Conservation (phyloP, 257 asterid genomes). For the Solanum arcanum region DNA sequence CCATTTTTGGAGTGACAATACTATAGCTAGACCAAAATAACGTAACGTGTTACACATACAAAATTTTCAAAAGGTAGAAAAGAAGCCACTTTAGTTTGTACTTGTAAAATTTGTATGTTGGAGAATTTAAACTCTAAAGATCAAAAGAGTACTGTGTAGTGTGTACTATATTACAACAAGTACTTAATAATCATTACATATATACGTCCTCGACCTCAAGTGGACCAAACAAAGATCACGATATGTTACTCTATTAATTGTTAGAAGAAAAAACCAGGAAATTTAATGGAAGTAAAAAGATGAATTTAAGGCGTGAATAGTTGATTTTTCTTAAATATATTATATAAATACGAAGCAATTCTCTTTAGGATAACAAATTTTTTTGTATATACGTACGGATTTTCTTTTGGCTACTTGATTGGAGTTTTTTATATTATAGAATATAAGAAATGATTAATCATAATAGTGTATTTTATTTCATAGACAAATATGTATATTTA, state of each 20-base stretch:
- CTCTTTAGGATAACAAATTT: background rate
- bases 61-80: background rate
- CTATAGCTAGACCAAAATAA: too few relatives aligned
- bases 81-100: background rate
- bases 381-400: background rate
- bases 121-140: background rate
- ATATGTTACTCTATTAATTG: background rate
- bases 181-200: background rate
- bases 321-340: background rate
- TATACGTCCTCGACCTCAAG: background rate
- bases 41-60: background rate
- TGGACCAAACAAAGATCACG: background rate
- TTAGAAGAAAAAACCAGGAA: too few relatives aligned
- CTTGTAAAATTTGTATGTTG: background rate
- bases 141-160: background rate
- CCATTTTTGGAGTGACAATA: background rate
- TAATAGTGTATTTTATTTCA: background rate
- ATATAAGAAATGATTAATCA: too few relatives aligned
- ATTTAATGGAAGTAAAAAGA: too few relatives aligned
- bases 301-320: background rate
- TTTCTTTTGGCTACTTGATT: too few relatives aligned
- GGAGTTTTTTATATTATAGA: too few relatives aligned
- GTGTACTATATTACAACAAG: background rate
- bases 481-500: too few relatives aligned
- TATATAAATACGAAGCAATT: background rate